A percentile compares a stretch with the other conserved stretches of the same genome.
These are phyloP conservation scores for Hanseniaspora hatyaiensis DNA, from an alignment of 805 yeast species.

Conservation along the genomic window DNA sequence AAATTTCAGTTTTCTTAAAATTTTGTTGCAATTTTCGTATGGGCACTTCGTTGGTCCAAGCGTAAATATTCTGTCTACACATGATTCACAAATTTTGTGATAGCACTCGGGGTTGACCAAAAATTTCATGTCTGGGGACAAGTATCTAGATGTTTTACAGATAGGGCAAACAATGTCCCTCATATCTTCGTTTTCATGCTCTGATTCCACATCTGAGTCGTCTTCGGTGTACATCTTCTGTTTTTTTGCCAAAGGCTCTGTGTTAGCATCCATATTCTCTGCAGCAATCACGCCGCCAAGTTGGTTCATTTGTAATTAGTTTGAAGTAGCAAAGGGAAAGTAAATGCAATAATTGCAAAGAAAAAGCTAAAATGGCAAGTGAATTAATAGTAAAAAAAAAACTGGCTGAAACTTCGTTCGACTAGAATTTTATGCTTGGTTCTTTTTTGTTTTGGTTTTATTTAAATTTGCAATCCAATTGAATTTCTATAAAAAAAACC, in stretches of 20 bases:
- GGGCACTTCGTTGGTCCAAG: conserved; percentile 97
- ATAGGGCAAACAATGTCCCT: conserved; percentile 86
- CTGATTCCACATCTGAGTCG: conserved; percentile 17
- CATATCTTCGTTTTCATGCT: conserved; percentile 35
- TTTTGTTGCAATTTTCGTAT: conserved; percentile 79
- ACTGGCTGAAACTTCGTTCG: too few species aligned
- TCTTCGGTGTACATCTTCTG: conserved; percentile 5
- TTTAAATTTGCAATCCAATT: too few species aligned
- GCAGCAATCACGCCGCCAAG: neutral
- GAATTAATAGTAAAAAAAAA: neutral
- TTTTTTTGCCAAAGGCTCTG: neutral
- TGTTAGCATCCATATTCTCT: neutral
- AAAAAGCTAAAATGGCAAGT: neutral
- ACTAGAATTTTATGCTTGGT: too few species aligned
- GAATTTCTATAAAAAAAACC: too few species aligned
- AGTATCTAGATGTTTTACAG: conserved; percentile 87
- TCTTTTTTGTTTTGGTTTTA: too few species aligned
- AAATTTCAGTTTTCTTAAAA: conserved; percentile 74
- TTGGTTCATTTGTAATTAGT: neutral
- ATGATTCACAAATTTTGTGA: conserved; percentile 92
- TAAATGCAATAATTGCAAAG: neutral
- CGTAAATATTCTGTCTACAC: conserved; percentile 89
- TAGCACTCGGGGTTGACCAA: conserved; percentile 94
- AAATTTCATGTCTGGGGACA: conserved; percentile 86
- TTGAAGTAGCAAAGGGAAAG: neutral